Percentiles rank a stretch among this genome's conserved stretches.
These are phyloP conservation scores for Tinospora cordifolia DNA, from an alignment of 164 flowering plant genomes.

Conservation along the genomic window DNA sequence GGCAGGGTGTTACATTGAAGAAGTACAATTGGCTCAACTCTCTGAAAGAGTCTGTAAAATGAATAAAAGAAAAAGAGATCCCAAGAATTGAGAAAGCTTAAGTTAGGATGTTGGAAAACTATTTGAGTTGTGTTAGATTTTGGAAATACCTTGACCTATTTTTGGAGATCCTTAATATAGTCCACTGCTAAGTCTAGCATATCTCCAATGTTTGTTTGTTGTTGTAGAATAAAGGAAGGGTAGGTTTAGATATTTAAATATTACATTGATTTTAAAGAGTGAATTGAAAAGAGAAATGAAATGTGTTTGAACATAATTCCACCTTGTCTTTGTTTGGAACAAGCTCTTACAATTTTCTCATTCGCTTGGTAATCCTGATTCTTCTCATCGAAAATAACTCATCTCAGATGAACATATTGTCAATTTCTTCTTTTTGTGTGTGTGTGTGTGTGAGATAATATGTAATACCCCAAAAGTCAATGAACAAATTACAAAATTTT, in stretches of 20 bases:
- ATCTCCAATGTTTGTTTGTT: conserved; percentile 98
- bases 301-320: background rate
- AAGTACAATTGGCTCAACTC: conserved; percentile 51
- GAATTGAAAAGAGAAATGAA: background rate
- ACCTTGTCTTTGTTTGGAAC: conserved; percentile 99
- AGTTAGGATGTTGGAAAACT: background rate
- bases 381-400: conserved; percentile 61
- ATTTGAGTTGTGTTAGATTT: background rate
- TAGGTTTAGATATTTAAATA: background rate
- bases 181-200: conserved; percentile 96
- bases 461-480: no score
- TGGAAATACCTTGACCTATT: conserved; percentile 59
- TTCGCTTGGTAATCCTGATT: conserved; percentile 82
- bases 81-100: background rate
- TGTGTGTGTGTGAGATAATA: no score
- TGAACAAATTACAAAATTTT: no score
- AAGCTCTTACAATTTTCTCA: conserved; percentile 92
- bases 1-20: no score
- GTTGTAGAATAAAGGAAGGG: conserved; percentile 17
- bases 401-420: background rate
- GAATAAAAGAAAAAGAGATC: background rate
- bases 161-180: conserved; percentile 83
- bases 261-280: background rate
- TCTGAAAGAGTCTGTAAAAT: conserved; percentile 45
- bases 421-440: background rate